Evolutionary conservation across 352 stramenopile genomes (phyloP), one percentile per base, ranked within the genome.

Genomic region (Phytophthora nicotianae): DNA sequence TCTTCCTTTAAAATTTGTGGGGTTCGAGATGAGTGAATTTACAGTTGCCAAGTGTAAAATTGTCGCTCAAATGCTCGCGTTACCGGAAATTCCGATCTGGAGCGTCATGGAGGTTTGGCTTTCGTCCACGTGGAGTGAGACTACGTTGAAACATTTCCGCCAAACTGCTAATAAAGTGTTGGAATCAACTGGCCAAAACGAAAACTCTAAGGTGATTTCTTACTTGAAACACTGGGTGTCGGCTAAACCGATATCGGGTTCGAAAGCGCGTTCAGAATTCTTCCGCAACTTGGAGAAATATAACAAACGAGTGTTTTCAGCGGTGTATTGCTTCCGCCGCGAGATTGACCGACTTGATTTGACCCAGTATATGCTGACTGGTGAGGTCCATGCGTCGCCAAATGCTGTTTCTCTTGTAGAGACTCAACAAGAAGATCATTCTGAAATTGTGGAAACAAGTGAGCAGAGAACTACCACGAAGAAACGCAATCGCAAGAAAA

Each of bases 221-320:
- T 75, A 75, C 14, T 40, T 75, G 33, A 51, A 26, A 2, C 42
- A 68, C 42, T 72, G 67, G 67, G 47, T 20, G n/a, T 65, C 47
- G n/a, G 27, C 50, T 4, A 53, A 58, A 14, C 20, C 56, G 6
- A 68, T 72, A 4, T 65, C 62, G 29, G 50, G 56, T n/a, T 21
- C 62, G 14, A 61, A 68, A 57, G 67, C 62, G 6, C 56, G 40
- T 4, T 55, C 20, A 5, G 37, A 58, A 11, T 68, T 58, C 29
- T 65, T 71, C 37, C 20, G 16, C 13, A 75, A 65, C 27, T 21
- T 71, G 29, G 51, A 58, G 21, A 47, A 38, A 13, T 64, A 69
- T 29, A 59, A 47, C 17, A 40, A 17, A 9, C 50, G n/a, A 6
- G 5, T 16, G 5, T n/a, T 75, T 1, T 8, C n/a, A 10, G 29